These are phyloP conservation scores for Daldinia caldariorum DNA, from an alignment of 495 filamentous ascomycete species.

Conservation along the genomic window DNA sequence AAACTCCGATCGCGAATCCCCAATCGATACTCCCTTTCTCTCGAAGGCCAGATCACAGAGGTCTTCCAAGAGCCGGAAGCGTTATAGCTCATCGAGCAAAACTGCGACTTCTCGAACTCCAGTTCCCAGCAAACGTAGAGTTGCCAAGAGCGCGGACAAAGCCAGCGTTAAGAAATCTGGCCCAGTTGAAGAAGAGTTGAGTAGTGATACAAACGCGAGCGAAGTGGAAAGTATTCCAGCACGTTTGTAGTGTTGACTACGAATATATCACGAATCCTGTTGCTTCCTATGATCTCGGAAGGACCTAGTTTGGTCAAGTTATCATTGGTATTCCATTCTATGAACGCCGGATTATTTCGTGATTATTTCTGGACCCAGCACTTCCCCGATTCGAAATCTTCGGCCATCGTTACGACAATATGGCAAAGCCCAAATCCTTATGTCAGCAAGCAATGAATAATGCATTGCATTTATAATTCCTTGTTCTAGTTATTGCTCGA, in stretches of 20 bases:
- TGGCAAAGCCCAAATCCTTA: background rate
- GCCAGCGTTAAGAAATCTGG: constrained; percentile 15
- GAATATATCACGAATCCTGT: background rate
- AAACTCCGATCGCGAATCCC: constrained; percentile 1
- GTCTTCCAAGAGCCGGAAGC: constrained; percentile 8
- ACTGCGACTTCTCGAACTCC: background rate
- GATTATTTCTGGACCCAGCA: background rate
- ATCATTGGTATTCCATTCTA: background rate
- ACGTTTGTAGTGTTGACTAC: background rate
- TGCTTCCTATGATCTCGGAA: background rate
- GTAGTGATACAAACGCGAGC: constrained; percentile 48
- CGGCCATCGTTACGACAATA: background rate
- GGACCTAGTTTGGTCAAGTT: background rate
- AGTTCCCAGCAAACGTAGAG: background rate
- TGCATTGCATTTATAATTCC: background rate
- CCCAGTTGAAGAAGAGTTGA: constrained; percentile 27
- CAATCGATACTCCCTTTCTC: constrained; percentile 22
- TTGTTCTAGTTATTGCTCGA: background rate
- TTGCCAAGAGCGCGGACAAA: constrained; percentile 7
- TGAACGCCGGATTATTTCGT: background rate
- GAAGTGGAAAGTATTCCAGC: constrained; percentile 45
- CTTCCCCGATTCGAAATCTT: background rate
- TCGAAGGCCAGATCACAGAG: constrained; percentile 12
- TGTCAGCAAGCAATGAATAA: background rate
- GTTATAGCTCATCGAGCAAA: constrained; percentile 12